Base-by-base conservation (phyloP, 371 early-diverging fungal species). In the Circinella minor region DNA sequence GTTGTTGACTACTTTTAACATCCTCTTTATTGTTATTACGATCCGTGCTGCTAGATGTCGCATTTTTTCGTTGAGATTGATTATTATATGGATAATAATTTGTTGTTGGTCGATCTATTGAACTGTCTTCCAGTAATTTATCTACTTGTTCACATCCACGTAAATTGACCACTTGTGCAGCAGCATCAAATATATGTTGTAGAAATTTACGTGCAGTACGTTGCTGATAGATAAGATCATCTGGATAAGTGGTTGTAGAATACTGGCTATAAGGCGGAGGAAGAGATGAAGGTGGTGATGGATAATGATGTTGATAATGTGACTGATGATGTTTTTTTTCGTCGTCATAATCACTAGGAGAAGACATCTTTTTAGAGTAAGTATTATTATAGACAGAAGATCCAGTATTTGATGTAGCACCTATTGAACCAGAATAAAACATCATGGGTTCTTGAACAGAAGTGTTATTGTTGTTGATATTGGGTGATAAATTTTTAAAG, bases 111-210 rank as follows among this genome's bases (percentile, higher is more conserved):
- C 14, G 57, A 7, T 34, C 57, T 6, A n/a, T n/a, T 51, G 51
- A 66, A 68, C 68, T 9, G 51, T 39, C 3, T 77, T 74, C 55
- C 36, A 57, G n/a, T 48, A 38, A 3, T 64, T 14, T 43, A 70
- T 38, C 39, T 62, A 63, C 37, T 69, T 70, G 48, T 62, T 82
- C 82, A 4, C 77, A 66, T 18, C 66, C 80, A 27, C 82, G 71
- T 14, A 79, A 57, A 57, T 77, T 70, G 15, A 83, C 77, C 1
- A 83, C 84, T 64, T 80, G 77, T 13, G 55, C 63, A n/a, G 77
- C 84, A 36, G 81, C 70, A 55, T 72, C 66, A 51, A 60, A 66
- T 18, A 78, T 63, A 62, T 9, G 67, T n/a, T 57, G 18, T 57
- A 57, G 27, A 9, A 57, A 27, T 34, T 57, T 57, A 34, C 36